Conservation (phyloP, 768 basidiomycete genomes). For the Termitomyces sp. region DNA sequence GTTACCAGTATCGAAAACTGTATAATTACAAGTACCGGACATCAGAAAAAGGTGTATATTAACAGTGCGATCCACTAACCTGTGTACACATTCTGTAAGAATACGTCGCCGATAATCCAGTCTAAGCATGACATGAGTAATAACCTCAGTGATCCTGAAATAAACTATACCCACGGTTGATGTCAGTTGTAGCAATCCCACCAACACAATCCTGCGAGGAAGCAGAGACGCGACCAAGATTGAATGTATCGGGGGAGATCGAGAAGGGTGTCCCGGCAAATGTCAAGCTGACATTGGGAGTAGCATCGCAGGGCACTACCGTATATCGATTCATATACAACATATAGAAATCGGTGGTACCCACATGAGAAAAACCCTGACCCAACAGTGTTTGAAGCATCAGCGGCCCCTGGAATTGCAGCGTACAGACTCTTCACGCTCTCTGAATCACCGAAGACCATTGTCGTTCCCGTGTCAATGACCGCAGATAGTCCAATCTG, state of each 20-base stretch:
- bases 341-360: background rate
- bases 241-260: conserved; percentile 41
- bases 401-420: conserved; percentile 28
- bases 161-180: background rate
- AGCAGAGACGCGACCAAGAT: conserved; percentile 41
- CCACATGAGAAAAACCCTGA: conserved; percentile 27
- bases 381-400: conserved; percentile 21
- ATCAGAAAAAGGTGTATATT: background rate
- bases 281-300: conserved; percentile 28
- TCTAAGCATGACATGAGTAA: conserved; percentile 6
- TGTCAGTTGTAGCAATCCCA: conserved; percentile 18
- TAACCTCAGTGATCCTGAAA: background rate
- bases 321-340: background rate
- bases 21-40: background rate
- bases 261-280: conserved; percentile 35
- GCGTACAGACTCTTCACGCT: conserved; percentile 26
- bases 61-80: conserved; percentile 9
- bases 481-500: conserved; percentile 19
- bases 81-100: conserved; percentile 45
- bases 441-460: conserved; percentile 30
- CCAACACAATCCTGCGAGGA: conserved; percentile 56
- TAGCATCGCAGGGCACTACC: conserved; percentile 26
- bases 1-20: conserved; percentile 35
- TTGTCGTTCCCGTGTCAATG: conserved; percentile 42
- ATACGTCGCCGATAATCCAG: conserved; percentile 41